These are phyloP conservation scores for Cafeteria roenbergensis DNA, from an alignment of 108 stramenopile genomes.

Conservation along the genomic window DNA sequence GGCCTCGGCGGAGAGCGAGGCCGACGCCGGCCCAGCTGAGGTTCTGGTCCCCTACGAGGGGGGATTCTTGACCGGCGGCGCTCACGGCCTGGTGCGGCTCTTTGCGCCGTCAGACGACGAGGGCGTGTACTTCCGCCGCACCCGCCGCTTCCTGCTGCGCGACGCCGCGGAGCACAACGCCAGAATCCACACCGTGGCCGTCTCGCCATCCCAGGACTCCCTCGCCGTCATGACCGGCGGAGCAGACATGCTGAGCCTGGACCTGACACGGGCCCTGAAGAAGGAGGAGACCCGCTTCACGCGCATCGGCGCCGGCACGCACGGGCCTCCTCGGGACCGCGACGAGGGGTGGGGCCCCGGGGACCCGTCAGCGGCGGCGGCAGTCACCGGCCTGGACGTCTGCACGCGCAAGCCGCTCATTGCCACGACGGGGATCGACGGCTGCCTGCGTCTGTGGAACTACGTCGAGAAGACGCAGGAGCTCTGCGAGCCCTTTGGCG, in stretches of 20 bases:
- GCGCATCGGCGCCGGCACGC: slow-evolving; percentile 1
- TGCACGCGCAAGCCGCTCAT: slow-evolving; percentile 45
- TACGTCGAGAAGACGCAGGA: slow-evolving; percentile 37
- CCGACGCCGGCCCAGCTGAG: not conserved
- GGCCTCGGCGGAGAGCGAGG: slow-evolving; percentile 10
- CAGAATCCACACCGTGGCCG: slow-evolving; percentile 21
- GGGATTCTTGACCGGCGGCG: slow-evolving; percentile 27
- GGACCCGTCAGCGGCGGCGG: not conserved
- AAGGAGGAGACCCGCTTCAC: slow-evolving; percentile 22
- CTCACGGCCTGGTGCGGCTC: slow-evolving; percentile 17
- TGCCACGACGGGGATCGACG: slow-evolving; percentile 43
- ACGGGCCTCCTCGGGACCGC: not conserved
- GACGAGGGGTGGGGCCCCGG: not conserved
- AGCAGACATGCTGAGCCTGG: slow-evolving; percentile 24
- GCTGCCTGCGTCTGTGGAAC: slow-evolving; percentile 50
- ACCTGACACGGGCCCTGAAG: slow-evolving; percentile 11
- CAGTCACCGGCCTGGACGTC: slow-evolving; percentile 40
- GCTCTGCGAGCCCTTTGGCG: slow-evolving; percentile 30
- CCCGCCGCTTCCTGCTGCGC: slow-evolving; percentile 22
- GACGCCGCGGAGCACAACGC: slow-evolving; percentile 10
- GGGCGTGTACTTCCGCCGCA: slow-evolving; percentile 14
- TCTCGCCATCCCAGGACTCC: slow-evolving; percentile 27
- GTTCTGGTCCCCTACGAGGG: slow-evolving; percentile 17
- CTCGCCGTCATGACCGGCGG: slow-evolving; percentile 19
- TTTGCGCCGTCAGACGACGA: slow-evolving; percentile 28